phyloP scores from a whole-genome alignment of 805 yeast genomes.

The Barnettozyma vustinii region DNA sequence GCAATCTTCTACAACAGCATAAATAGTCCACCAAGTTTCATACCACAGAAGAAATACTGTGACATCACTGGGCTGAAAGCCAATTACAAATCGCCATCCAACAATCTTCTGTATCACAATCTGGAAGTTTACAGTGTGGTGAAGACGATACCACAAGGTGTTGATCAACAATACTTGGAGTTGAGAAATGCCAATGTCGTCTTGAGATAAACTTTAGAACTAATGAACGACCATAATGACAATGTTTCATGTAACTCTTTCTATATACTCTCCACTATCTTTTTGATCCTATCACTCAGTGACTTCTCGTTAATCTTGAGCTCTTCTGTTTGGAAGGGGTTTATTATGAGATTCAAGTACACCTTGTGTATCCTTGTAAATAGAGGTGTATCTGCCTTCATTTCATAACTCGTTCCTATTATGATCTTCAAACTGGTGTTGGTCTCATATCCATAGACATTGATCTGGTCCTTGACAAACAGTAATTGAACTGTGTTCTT shows the following conservation, averaged over 20 bases:
- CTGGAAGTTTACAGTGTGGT: conserved; percentile 77
- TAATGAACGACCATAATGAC: not conserved
- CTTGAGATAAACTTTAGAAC: conserved; percentile 38
- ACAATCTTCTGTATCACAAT: conserved; percentile 72
- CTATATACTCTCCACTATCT: conserved; percentile 11
- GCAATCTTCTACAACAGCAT: conserved; percentile 66
- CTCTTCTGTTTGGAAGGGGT: conserved; percentile 47
- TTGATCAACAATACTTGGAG: conserved; percentile 87
- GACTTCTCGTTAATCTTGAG: conserved; percentile 23
- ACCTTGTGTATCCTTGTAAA: conserved; percentile 45
- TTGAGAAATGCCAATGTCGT: conserved; percentile 86
- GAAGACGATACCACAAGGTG: conserved; percentile 78
- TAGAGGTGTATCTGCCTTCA: conserved; percentile 21
- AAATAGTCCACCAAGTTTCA: conserved; percentile 82
- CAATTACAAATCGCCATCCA: conserved; percentile 66
- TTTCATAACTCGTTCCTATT: conserved; percentile 43
- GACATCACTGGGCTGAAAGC: conserved; percentile 90
- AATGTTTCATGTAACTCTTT: not conserved
- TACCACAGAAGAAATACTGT: conserved; percentile 80
- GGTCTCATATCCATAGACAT: conserved; percentile 65
- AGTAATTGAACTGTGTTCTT: conserved; percentile 36
- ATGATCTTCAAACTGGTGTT: conserved; percentile 64
- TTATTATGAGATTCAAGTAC: conserved; percentile 52
- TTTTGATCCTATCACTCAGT: conserved; percentile 12
- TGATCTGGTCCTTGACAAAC: conserved; percentile 61